phyloP scores from a whole-genome alignment of 768 basidiomycete genomes.

The Leccinum sublutescens region DNA sequence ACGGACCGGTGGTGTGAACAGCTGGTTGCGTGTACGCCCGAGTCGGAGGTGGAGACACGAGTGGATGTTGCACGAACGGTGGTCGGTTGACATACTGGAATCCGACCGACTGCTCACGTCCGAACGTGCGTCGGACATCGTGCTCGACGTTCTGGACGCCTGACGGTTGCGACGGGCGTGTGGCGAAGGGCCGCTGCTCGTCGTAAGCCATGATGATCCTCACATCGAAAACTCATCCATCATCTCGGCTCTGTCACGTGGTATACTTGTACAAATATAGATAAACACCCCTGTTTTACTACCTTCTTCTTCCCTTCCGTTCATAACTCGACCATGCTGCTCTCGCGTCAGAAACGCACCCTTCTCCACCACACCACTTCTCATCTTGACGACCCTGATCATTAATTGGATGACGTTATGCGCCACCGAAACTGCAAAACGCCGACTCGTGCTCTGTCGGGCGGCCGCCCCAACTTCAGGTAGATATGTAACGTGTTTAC shows the following conservation, averaged over 20 bases:
- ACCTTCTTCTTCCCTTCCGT: background rate
- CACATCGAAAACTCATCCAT: conserved; percentile 7
- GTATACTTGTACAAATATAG: background rate
- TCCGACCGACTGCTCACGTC: conserved; percentile 12
- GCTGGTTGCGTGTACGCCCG: conserved; percentile 7
- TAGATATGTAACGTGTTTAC: conserved; percentile 83
- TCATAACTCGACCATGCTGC: conserved; percentile 70
- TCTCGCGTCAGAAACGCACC: background rate
- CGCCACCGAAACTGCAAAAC: conserved; percentile 67
- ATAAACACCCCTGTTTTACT: background rate
- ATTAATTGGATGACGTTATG: conserved; percentile 90
- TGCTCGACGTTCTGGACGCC: conserved; percentile 15
- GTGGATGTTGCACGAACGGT: conserved; percentile 4
- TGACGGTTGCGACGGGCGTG: conserved; percentile 10
- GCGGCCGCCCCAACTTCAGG: conserved; percentile 45
- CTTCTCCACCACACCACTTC: conserved; percentile 33
- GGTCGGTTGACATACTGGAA: conserved; percentile 20
- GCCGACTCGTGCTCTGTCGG: conserved; percentile 9
- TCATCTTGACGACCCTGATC: conserved; percentile 68
- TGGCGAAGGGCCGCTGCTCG: conserved; percentile 15
- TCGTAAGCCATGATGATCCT: conserved; percentile 23
- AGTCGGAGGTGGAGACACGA: conserved; percentile 12
- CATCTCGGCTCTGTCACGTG: background rate
- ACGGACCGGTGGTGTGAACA: conserved; percentile 19
- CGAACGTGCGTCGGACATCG: conserved; percentile 2